phyloP scores from a whole-genome alignment of 768 basidiomycete genomes.

The Naganishia kalamii region DNA sequence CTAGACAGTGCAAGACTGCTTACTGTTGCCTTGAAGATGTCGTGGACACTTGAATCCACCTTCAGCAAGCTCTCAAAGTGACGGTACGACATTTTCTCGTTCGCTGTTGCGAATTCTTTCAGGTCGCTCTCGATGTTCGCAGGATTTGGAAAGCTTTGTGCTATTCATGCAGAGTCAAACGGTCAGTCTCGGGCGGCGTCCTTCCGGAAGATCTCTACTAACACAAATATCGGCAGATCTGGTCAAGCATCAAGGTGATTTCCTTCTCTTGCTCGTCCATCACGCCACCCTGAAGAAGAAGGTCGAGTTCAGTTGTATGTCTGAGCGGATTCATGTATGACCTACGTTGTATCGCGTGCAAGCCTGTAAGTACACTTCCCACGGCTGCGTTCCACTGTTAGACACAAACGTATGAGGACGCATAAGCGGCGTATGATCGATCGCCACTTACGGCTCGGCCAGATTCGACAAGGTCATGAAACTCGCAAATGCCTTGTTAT shows the following conservation, averaged over 20 bases:
- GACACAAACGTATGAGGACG: not conserved
- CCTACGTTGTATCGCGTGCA: constrained; percentile 80
- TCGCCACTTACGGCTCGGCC: constrained; percentile 55
- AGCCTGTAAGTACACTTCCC: constrained; percentile 62
- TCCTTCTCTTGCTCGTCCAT: constrained; percentile 75
- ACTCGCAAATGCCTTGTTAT: constrained; percentile 56
- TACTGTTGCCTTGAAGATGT: constrained; percentile 62
- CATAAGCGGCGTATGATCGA: not conserved
- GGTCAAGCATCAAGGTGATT: constrained; percentile 56
- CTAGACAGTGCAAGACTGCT: not conserved
- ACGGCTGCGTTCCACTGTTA: constrained; percentile 55
- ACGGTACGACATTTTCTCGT: constrained; percentile 79
- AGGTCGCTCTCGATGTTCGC: constrained; percentile 73
- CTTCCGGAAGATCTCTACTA: constrained; percentile 30
- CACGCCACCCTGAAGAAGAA: constrained; percentile 67
- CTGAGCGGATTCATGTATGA: constrained; percentile 16
- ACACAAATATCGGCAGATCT: constrained; percentile 59
- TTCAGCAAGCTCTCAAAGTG: constrained; percentile 75
- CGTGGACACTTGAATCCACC: constrained; percentile 72
- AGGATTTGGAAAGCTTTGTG: constrained; percentile 53
- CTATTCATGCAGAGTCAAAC: not conserved
- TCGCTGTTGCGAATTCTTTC: constrained; percentile 71
- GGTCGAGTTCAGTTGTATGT: not conserved
- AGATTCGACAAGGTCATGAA: constrained; percentile 62
- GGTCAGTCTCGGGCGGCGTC: not conserved